Evolutionary conservation across 371 early-diverging fungal species (phyloP).

Genomic region (Rhizopus microsporus): DNA sequence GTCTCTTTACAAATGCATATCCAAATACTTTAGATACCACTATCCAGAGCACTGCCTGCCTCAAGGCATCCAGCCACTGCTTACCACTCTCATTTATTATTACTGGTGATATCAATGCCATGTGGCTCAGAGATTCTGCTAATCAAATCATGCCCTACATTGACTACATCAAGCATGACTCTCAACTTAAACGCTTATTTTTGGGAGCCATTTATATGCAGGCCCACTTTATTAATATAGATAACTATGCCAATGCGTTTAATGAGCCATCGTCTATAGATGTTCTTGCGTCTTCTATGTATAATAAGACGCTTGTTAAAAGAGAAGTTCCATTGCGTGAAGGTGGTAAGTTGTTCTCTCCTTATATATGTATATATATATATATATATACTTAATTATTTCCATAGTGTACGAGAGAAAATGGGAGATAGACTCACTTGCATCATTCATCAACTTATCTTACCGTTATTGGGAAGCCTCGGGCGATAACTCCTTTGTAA

Average conservation of each 20-base stretch:
- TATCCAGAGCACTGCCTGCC: conserved; percentile 34
- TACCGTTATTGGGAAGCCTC: conserved; percentile 47
- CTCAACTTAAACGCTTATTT: conserved; percentile 41
- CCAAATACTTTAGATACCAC: conserved; percentile 71
- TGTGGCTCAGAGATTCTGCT: conserved; percentile 72
- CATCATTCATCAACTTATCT: conserved; percentile 54
- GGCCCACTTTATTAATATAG: conserved; percentile 50
- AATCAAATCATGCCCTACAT: conserved; percentile 65
- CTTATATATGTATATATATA: too few species aligned
- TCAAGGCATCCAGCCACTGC: conserved; percentile 13
- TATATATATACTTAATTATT: neutral
- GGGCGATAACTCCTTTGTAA: conserved; percentile 37
- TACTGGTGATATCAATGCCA: conserved; percentile 70
- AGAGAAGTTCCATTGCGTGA: conserved; percentile 1
- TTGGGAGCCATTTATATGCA: conserved; percentile 59
- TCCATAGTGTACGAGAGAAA: conserved; percentile 42
- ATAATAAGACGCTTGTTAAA: neutral
- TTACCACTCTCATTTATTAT: conserved; percentile 58
- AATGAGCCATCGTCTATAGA: conserved; percentile 29
- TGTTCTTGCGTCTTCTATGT: conserved; percentile 5
- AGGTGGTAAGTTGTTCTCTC: conserved; percentile 17
- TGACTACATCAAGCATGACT: conserved; percentile 43
- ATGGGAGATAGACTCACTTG: conserved; percentile 60
- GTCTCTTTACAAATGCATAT: conserved; percentile 52
- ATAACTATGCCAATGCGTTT: conserved; percentile 57